These are phyloP conservation scores for Leptosphaerulina australis DNA, from an alignment of 2,329 filamentous ascomycete genomes.

Conservation along the genomic window DNA sequence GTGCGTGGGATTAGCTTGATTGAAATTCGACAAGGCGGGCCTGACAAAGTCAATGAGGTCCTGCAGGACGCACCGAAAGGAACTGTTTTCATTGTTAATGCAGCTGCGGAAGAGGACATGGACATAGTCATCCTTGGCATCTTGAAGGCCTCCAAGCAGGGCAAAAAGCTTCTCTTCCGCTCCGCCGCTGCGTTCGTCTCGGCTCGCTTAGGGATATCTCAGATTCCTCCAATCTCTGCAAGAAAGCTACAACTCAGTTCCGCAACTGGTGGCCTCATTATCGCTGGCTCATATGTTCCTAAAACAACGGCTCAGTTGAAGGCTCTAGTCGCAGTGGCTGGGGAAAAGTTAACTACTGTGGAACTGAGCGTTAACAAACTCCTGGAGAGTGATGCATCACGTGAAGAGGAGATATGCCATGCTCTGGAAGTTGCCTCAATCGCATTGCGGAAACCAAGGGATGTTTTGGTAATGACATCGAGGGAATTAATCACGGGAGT, in stretches of 20 bases:
- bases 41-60: slow-evolving; percentile 51
- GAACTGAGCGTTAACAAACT: slow-evolving; percentile 58
- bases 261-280: slow-evolving; percentile 57
- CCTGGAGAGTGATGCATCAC: slow-evolving; percentile 48
- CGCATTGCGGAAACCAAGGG: slow-evolving; percentile 53
- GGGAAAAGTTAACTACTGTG: slow-evolving; percentile 53
- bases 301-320: slow-evolving; percentile 64
- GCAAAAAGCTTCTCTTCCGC: slow-evolving; percentile 55
- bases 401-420: slow-evolving; percentile 44
- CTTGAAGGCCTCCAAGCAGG: slow-evolving; percentile 48
- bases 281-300: slow-evolving; percentile 64
- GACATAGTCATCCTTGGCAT: slow-evolving; percentile 61
- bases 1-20: slow-evolving; percentile 55
- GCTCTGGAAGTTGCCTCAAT: slow-evolving; percentile 41
- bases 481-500: slow-evolving; percentile 58
- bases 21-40: slow-evolving; percentile 57
- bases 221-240: slow-evolving; percentile 59
- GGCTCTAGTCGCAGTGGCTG: slow-evolving; percentile 49
- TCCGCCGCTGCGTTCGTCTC: slow-evolving; percentile 57
- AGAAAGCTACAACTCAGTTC: slow-evolving; percentile 50
- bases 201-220: slow-evolving; percentile 59
- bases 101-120: slow-evolving; percentile 61
- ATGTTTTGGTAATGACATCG: slow-evolving; percentile 66
- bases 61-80: slow-evolving; percentile 48
- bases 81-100: slow-evolving; percentile 59